Base-by-base conservation (phyloP, 2,329 filamentous ascomycete species). In the Penicillium polonicum region DNA sequence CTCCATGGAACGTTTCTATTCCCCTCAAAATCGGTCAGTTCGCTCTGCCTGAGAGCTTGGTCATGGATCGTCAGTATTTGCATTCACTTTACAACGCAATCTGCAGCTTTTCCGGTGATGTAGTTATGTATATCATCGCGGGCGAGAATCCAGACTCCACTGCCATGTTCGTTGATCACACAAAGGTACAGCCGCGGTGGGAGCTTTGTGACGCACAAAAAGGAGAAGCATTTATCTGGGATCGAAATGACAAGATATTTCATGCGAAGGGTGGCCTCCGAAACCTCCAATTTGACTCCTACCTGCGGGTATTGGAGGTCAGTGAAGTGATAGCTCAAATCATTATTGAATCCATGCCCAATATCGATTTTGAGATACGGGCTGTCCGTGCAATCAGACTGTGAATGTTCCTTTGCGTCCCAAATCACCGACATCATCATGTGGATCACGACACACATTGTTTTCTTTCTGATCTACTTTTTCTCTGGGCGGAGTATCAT, bases 301-400 rank as follows among this genome's bases (percentile, higher is more conserved):
- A 46, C 13, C 1, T 6, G 8, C 29, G 19, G 12, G 9, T 46
- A 7, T 17, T 46, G n/a, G 17, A 13, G 3, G 3, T 2, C 27
- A 19, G 17, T 19, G 0, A 7, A 2, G 4, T 19, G 27, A 4
- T 45, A 5, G 9, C 15, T 6, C 2, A 9, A 2, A 2, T 19
- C 1, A 0, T 38, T 19, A n/a, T 9, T 8, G 3, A 1, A 38
- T 38, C 10, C 9, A 12, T 19, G 17, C 17, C n/a, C 8, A 5
- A 38, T 12, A 5, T 5, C 36, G 4, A 17, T 15, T 29, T 45
- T 19, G n/a, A 45, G n/a, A 45, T 45, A 13, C 27, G 27, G 43
- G 27, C 27, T 19, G 43, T n/a, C 12, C n/a, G 5, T 31, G 17
- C 27, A 4, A 8, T 15, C n/a, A 31, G n/a, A 15, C 3, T 31